Conservation (phyloP, 805 yeast species). For the Pichia deserticola region DNA sequence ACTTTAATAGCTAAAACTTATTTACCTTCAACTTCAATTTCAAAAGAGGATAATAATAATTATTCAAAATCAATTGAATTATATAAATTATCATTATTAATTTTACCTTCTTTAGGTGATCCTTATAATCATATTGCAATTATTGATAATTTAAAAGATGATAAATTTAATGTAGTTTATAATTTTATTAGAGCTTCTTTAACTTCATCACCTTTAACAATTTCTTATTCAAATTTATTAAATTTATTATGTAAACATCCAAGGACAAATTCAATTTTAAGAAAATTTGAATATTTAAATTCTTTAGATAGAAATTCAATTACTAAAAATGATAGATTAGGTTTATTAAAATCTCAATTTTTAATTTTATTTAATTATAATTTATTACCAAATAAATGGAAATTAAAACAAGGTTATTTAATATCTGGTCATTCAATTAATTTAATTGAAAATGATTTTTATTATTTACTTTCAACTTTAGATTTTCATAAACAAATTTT, state of each 20-base stretch:
- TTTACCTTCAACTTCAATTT: constrained; percentile 24
- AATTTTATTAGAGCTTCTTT: constrained; percentile 51
- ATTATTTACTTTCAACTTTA: constrained; percentile 18
- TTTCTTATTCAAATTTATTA: constrained; percentile 42
- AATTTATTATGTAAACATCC: constrained; percentile 30
- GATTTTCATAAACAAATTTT: constrained; percentile 29
- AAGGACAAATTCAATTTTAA: constrained; percentile 22
- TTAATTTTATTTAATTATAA: constrained; percentile 29
- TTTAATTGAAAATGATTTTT: constrained; percentile 28
- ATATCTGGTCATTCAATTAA: constrained; percentile 26
- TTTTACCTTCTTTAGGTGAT: constrained; percentile 64
- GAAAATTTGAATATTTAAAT: constrained; percentile 22
- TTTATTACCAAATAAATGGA: constrained; percentile 37
- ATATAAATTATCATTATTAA: constrained; percentile 45
- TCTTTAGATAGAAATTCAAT: constrained; percentile 19
- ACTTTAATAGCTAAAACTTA: constrained; percentile 40
- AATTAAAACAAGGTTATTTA: constrained; percentile 20
- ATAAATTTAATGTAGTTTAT: constrained; percentile 40
- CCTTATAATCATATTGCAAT: constrained; percentile 57
- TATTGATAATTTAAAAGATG: constrained; percentile 42
- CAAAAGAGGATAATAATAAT: constrained; percentile 33
- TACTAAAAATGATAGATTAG: constrained; percentile 29
- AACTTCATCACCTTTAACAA: constrained; percentile 41
- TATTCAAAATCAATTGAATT: constrained; percentile 38
- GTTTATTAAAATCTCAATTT: constrained; percentile 26